Evolutionary conservation across 345 rosid species (phyloP), one percentile per base, ranked within the genome.

Genomic region (Populus euphratica): DNA sequence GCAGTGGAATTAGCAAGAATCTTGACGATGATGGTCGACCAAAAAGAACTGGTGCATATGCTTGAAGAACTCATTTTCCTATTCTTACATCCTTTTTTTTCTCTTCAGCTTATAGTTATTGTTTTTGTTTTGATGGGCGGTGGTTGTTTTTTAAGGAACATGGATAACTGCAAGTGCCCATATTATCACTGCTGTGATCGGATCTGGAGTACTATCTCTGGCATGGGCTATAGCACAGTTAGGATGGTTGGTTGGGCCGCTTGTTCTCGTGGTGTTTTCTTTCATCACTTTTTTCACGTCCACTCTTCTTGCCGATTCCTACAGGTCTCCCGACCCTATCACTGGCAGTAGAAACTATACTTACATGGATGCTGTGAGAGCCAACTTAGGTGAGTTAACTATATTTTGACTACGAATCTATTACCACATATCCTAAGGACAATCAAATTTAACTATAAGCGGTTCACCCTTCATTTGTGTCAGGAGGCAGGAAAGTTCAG

Each of bases 161-260:
- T 87, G 94, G 94, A 23, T 90, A 8, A 90, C 94, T 9, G 98
- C 93, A 0, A 90, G 95, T 74, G 93, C 97, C 3, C 98, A 94
- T 78, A 94, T 94, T 43, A 94, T 94, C 49, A 94, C 98, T 0
- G 96, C 97, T 0, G 97, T 94, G 81, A 94, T 94, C 23, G 98
- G 97, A 10, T 93, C 95, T 29, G 98, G 98, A 23, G 97, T 93
- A 78, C 75, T 94, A 68, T 87, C 97, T 10, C 77, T 94, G 82
- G 94, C 98, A 12, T 93, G 97, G 98, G 91, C 95, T 8, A 90
- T 81, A 20, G 95, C 98, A 0, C 97, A 94, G 86, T 82, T 94
- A 9, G 98, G 98, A 1, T 93, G 98, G 98, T 82, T 80, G 23
- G 90, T 85, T n/a, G 98, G 98, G 6, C 92, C 94, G 0, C 83